Conservation (phyloP, 495 filamentous ascomycete species). For the Elaphomyces granulatus region DNA sequence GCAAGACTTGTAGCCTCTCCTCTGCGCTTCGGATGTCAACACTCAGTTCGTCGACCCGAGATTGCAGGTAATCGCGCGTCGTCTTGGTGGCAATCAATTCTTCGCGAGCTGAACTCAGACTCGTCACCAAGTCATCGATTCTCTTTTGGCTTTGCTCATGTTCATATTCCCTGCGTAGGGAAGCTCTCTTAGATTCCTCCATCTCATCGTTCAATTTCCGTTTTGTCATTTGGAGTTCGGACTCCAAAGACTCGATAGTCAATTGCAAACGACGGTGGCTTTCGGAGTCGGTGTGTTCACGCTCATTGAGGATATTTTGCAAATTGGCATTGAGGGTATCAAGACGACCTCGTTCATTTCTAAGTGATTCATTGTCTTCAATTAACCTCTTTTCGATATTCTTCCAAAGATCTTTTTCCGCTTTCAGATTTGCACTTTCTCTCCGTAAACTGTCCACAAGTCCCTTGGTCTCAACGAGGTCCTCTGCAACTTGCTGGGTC, state of each 20-base stretch:
- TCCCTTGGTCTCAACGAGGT: slow-evolving; percentile 73
- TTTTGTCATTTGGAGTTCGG: slow-evolving; percentile 63
- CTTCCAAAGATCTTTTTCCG: slow-evolving; percentile 84
- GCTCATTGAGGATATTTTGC: slow-evolving; percentile 79
- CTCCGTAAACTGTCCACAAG: slow-evolving; percentile 74
- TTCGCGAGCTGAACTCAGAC: slow-evolving; percentile 61
- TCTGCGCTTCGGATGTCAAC: slow-evolving; percentile 79
- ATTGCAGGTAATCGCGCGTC: slow-evolving; percentile 71
- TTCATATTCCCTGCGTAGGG: slow-evolving; percentile 77
- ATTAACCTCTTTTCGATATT: slow-evolving; percentile 73
- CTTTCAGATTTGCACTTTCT: slow-evolving; percentile 83
- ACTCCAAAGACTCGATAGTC: slow-evolving; percentile 61
- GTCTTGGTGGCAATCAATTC: slow-evolving; percentile 73
- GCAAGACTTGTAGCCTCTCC: slow-evolving; percentile 65
- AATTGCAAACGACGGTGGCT: slow-evolving; percentile 59
- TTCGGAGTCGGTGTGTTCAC: slow-evolving; percentile 73
- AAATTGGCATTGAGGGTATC: slow-evolving; percentile 65
- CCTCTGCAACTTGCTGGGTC: slow-evolving; percentile 84
- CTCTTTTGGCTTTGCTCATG: slow-evolving; percentile 69
- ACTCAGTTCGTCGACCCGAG: slow-evolving; percentile 72
- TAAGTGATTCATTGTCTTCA: slow-evolving; percentile 71
- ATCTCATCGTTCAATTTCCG: slow-evolving; percentile 70
- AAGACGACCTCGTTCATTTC: slow-evolving; percentile 67
- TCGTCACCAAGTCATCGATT: slow-evolving; percentile 79
- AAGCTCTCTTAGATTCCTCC: slow-evolving; percentile 65